These are phyloP conservation scores for Brettanomyces sp. DNA, from an alignment of 805 yeast species.

Conservation along the genomic window DNA sequence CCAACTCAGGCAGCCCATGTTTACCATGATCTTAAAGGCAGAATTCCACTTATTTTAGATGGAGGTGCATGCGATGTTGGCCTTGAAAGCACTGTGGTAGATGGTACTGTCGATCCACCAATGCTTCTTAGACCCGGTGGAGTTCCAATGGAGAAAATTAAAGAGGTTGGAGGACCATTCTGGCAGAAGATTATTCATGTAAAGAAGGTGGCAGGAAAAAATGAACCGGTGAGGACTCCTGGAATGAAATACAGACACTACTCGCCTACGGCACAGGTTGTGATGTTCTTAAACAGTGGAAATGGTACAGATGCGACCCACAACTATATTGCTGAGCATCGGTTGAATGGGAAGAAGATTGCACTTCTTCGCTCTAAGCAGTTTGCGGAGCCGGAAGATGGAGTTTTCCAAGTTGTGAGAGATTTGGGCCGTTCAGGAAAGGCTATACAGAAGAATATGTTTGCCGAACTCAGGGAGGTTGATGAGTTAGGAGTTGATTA, in stretches of 20 bases:
- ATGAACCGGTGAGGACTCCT: conserved; percentile 79
- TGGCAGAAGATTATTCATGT: conserved; percentile 65
- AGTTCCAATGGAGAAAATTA: conserved; percentile 68
- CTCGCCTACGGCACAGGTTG: conserved; percentile 81
- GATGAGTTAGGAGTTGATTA: conserved; percentile 55
- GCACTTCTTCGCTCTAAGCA: conserved; percentile 42
- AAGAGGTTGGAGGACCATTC: conserved; percentile 48
- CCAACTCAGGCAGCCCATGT: conserved; percentile 90
- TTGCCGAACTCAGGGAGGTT: conserved; percentile 61
- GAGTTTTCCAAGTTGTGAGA: conserved; percentile 18
- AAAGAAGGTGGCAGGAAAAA: conserved; percentile 45
- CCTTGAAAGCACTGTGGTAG: conserved; percentile 88
- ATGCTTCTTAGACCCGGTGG: conserved; percentile 93
- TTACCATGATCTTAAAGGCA: conserved; percentile 64
- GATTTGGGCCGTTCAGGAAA: conserved; percentile 37
- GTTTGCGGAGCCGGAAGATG: conserved; percentile 15
- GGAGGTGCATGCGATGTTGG: conserved; percentile 90
- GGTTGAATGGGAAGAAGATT: conserved; percentile 23
- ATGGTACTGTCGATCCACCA: conserved; percentile 81
- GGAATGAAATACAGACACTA: conserved; percentile 98
- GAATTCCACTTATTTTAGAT: conserved; percentile 77
- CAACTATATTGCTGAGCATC: conserved; percentile 9
- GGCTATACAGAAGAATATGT: conserved; percentile 69
- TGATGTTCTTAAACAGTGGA: conserved; percentile 46
- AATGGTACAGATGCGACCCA: conserved; percentile 30